Evolutionary conservation across 2,329 filamentous ascomycete genomes (phyloP), one percentile per base, ranked within the genome.

Genomic region (Cladophialophora psammophila): DNA sequence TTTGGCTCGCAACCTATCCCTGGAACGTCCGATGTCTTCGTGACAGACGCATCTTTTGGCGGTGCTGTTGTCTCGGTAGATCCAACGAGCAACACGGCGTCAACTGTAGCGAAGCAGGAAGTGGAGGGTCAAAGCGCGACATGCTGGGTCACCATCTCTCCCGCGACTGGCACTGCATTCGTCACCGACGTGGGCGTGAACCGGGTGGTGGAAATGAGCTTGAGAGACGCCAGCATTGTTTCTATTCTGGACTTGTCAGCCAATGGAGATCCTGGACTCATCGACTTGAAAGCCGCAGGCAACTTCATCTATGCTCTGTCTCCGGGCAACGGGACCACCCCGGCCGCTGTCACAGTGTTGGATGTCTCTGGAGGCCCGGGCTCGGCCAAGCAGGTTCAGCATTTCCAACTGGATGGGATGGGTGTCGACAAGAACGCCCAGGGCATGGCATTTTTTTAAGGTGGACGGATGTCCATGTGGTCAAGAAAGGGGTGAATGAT

Each of bases 41-140:
- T 81, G 0, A 86, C 87, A 0, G 87, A 90, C 63, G 83, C 87
- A 0, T 84, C 85, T 0, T 88, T 89, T 61, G 87, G 87, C 5
- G 83, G 77, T 0, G 82, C 80, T 0, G 78, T 87, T 5, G 74
- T 89, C 1, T 75, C 79, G 0, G 68, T 86, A 26, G 78, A 84
- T 54, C 54, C 70, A 0, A 55, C 61, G 3, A 77, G 67, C 7
- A 69, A 74, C 13, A 60, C 72, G 10, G 79, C 79, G 0, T 73
- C 76, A 0, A 70, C 81, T 0, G 74, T 76, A 15, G 77, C 76
- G 9, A 78, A 75, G 45, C 76, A 77, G 9, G 68, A 70, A 0
- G 77, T 90, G 10, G 75, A 76, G 0, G 83, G 79, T 26, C 87
- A 90, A 70, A 75, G 67, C 6, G 85, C 85, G 1, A 87, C 85